Percentiles rank a stretch among this genome's conserved stretches.
These are phyloP conservation scores for Aspergillus costaricaensis DNA, from an alignment of 2,329 filamentous ascomycete genomes.

Conservation along the genomic window DNA sequence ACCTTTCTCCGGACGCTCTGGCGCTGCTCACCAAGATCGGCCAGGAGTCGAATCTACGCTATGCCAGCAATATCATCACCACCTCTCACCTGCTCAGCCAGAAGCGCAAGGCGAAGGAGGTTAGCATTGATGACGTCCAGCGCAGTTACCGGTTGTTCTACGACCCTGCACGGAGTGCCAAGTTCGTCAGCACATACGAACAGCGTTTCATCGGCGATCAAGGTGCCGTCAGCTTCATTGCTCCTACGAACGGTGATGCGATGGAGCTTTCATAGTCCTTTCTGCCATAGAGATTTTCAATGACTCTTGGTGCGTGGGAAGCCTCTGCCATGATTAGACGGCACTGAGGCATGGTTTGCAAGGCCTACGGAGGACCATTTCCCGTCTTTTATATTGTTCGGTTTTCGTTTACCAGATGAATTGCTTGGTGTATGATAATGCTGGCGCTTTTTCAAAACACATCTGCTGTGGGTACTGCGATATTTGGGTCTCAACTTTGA, in stretches of 20 bases:
- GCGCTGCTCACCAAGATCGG: conserved; percentile 95
- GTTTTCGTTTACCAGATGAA: conserved; percentile 30
- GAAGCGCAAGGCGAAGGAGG: conserved; percentile 82
- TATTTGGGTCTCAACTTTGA: conserved; percentile 25
- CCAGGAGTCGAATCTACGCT: conserved; percentile 85
- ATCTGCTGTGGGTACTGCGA: conserved; percentile 24
- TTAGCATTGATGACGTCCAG: conserved; percentile 85
- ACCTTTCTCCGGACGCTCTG: conserved; percentile 84
- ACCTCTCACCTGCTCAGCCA: conserved; percentile 84
- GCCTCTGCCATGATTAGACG: neutral
- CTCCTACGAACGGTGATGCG: conserved; percentile 57
- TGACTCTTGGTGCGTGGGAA: conserved; percentile 1
- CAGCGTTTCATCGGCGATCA: conserved; percentile 89
- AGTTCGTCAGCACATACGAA: conserved; percentile 87
- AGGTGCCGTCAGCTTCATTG: conserved; percentile 73
- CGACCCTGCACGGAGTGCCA: conserved; percentile 82
- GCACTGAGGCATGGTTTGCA: neutral
- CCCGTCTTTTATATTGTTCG: conserved; percentile 20
- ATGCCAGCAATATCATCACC: conserved; percentile 97
- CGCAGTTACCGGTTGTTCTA: conserved; percentile 93
- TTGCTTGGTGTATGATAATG: conserved; percentile 43
- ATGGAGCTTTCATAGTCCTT: conserved; percentile 65
- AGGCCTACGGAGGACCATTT: conserved; percentile 12
- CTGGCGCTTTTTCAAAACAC: conserved; percentile 37
- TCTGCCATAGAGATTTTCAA: conserved; percentile 15